Percentiles rank a stretch among this genome's conserved stretches.
Evolutionary conservation across 2,329 filamentous ascomycete species (phyloP).

Genomic region (Alternaria tenuissima): DNA sequence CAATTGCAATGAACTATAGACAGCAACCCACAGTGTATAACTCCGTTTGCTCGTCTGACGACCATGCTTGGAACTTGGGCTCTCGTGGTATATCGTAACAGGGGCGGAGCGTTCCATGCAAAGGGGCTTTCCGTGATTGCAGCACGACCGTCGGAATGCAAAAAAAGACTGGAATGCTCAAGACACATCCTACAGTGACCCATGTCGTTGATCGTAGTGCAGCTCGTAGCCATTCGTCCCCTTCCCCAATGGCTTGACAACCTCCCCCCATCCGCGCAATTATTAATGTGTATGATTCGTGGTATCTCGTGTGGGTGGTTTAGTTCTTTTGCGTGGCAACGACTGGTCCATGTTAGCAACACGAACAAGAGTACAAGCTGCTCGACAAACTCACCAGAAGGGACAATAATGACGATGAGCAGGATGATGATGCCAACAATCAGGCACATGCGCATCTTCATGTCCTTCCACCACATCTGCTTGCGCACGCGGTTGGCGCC

Average conservation of each 20-base stretch:
- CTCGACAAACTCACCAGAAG: slow-evolving; percentile 71
- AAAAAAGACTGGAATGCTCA: slow-evolving; percentile 49
- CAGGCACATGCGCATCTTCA: slow-evolving; percentile 99
- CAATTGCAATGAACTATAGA: slow-evolving; percentile 24
- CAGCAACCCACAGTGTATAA: slow-evolving; percentile 34
- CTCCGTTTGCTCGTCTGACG: slow-evolving; percentile 47
- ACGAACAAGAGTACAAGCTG: too few species aligned
- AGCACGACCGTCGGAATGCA: slow-evolving; percentile 43
- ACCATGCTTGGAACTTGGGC: slow-evolving; percentile 34
- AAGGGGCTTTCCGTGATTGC: slow-evolving; percentile 27
- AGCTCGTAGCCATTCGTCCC: slow-evolving; percentile 33
- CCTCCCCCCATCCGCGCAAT: slow-evolving; percentile 31
- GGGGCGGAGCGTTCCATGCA: slow-evolving; percentile 27
- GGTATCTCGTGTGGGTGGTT: slow-evolving; percentile 35
- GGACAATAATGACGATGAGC: slow-evolving; percentile 92
- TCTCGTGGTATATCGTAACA: slow-evolving; percentile 36
- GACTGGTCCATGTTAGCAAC: slow-evolving; percentile 33
- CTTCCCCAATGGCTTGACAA: slow-evolving; percentile 30
- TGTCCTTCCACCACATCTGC: slow-evolving; percentile 99
- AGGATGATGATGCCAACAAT: slow-evolving; percentile 90
- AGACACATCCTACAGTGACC: slow-evolving; percentile 37
- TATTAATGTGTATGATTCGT: slow-evolving; percentile 45
- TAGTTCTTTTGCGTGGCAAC: slow-evolving; percentile 36
- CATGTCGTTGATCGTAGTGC: slow-evolving; percentile 35
- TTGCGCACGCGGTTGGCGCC: slow-evolving; percentile 92